Conservation (phyloP, 2,329 filamentous ascomycete genomes). For the Grosmannia serpens region DNA sequence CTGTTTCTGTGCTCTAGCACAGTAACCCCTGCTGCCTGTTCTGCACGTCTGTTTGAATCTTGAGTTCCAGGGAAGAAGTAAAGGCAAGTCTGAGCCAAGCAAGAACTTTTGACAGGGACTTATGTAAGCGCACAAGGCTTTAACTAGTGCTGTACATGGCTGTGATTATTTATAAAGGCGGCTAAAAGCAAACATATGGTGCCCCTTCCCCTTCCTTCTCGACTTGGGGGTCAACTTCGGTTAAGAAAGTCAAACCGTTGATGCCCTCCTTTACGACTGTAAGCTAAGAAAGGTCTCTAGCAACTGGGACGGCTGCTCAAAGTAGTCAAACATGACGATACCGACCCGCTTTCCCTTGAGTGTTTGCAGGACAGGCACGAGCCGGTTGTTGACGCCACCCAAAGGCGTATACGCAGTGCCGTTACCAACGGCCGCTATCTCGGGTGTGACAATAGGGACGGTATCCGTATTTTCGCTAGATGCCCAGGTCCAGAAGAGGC, state of each 20-base stretch:
- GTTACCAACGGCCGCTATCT: conserved; percentile 34
- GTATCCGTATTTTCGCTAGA: conserved; percentile 29
- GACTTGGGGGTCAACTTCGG: no score
- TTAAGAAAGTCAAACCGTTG: no score
- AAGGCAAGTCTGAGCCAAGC: conserved; percentile 27
- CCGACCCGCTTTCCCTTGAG: conserved; percentile 33
- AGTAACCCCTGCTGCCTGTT: conserved; percentile 31
- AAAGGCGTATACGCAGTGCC: conserved; percentile 22
- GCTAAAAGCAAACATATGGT: no score
- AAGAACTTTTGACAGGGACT: not conserved
- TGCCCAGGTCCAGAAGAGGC: conserved; percentile 36
- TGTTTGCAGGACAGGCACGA: conserved; percentile 23
- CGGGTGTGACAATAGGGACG: conserved; percentile 27
- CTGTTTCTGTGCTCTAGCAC: conserved; percentile 30
- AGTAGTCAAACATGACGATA: conserved; percentile 41
- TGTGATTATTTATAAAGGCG: no score
- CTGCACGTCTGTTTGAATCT: conserved; percentile 10
- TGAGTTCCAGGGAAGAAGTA: conserved; percentile 21
- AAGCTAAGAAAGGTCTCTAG: conserved; percentile 15
- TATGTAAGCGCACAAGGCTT: no score
- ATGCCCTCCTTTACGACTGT: not conserved
- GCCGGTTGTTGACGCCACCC: conserved; percentile 32
- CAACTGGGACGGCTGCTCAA: conserved; percentile 28
- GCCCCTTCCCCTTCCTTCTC: no score
- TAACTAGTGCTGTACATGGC: no score